Evolutionary conservation across 163 green algal species (phyloP), one percentile per base, ranked within the genome.

Genomic region (Trebouxiophyceae sp.): DNA sequence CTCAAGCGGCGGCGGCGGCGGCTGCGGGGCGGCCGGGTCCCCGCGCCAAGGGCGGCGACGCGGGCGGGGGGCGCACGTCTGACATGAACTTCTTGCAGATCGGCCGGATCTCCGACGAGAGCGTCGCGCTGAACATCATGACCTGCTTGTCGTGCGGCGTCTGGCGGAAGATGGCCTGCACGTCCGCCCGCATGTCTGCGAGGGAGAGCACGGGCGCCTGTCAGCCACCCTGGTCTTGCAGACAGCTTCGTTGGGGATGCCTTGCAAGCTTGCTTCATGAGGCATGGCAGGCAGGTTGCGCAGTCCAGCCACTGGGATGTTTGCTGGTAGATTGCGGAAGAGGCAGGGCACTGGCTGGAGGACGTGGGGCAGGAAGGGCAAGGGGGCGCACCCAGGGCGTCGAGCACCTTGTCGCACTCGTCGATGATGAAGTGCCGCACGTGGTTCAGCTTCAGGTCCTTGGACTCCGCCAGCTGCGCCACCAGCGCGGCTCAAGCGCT

Each of bases 341-440:
- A n/a, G n/a, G n/a, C n/a, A n/a, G n/a, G n/a, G n/a, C n/a, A n/a
- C n/a, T n/a, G n/a, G n/a, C n/a, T n/a, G n/a, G n/a, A n/a, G n/a
- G n/a, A n/a, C n/a, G n/a, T n/a, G n/a, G n/a, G n/a, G n/a, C n/a
- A n/a, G n/a, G n/a, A n/a, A n/a, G n/a, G n/a, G n/a, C n/a, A n/a
- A n/a, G n/a, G 61, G 5, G n/a, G 45, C 65, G 54, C 30, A 86
- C 79, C 83, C 74, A 95, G 75, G 79, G 86, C 85, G 39, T 97
- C 92, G 70, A 99, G 86, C 86, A 97, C 92, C 83, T 99, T 99
- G 82, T 99, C 94, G 74, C 95, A 99, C 85, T 99, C 95, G 69
- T 99, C 95, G 22, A 99, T 80, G 4, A 99, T 82, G 73, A 99
- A 99, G 82, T 97, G 88, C 8, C 86, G 80, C 27, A 97, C 78